These are phyloP conservation scores for Tympanopsis confertula DNA, from an alignment of 2,329 filamentous ascomycete species.

Conservation along the genomic window DNA sequence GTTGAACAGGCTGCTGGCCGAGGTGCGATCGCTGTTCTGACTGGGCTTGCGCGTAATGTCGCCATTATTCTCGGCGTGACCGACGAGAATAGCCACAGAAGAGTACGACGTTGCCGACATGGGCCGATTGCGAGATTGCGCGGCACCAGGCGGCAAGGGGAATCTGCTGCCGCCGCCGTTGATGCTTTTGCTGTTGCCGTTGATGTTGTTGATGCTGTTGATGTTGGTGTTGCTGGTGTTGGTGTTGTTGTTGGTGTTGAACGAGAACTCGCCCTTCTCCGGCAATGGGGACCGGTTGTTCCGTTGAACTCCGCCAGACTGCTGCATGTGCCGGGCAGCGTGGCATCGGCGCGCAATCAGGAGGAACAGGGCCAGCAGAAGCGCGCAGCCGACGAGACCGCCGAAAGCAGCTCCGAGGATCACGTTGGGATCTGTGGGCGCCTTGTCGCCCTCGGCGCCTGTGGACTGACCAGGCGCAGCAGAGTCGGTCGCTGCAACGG, in stretches of 20 bases:
- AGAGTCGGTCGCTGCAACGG: constrained; percentile 6
- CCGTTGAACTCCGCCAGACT: background rate
- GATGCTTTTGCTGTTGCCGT: background rate
- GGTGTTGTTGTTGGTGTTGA: background rate
- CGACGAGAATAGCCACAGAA: constrained; percentile 56
- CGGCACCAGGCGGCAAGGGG: no score
- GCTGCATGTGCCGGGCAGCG: background rate
- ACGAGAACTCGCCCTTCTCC: background rate
- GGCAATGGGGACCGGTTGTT: background rate
- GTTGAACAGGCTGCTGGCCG: constrained; percentile 43
- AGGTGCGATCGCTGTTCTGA: constrained; percentile 39
- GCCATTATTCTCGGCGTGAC: constrained; percentile 38
- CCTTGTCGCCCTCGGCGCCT: no score
- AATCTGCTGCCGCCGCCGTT: no score
- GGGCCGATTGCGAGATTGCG: no score
- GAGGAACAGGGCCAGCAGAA: background rate
- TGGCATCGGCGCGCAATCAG: background rate
- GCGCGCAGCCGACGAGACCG: background rate
- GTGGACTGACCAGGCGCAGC: no score
- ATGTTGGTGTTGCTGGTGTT: background rate
- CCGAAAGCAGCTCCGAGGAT: background rate
- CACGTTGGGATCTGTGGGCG: background rate
- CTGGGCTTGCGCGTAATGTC: constrained; percentile 40
- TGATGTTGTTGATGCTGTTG: background rate
- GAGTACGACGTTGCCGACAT: constrained; percentile 48